phyloP scores from a whole-genome alignment of 106 monocot genomes.

The Allium cepa region DNA sequence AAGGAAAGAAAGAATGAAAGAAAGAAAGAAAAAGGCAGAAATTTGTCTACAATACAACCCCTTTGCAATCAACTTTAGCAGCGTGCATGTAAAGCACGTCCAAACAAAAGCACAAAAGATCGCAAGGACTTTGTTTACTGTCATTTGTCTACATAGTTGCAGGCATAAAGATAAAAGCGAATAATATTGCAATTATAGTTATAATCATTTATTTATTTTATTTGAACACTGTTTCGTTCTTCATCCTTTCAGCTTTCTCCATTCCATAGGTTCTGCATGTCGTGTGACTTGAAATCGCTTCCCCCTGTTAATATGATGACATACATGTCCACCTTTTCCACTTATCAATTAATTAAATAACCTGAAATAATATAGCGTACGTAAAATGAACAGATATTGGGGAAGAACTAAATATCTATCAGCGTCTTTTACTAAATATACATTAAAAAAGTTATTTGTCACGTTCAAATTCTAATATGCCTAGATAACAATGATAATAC shows the following conservation, averaged over 20 bases:
- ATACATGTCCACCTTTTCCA: not conserved
- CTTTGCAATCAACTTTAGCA: conserved; percentile 28
- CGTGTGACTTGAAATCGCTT: not conserved
- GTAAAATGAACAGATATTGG: no score
- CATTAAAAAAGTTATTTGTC: no score
- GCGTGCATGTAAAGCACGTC: conserved; percentile 44
- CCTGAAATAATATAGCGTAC: no score
- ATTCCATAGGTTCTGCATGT: not conserved
- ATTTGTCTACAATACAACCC: conserved; percentile 11
- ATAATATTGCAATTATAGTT: not conserved
- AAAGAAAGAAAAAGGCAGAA: not conserved
- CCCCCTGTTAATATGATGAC: not conserved
- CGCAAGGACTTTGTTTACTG: conserved; percentile 20
- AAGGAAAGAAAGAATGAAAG: no score
- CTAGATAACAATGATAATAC: no score
- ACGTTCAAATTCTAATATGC: no score
- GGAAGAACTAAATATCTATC: no score
- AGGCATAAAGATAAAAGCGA: conserved; percentile 2
- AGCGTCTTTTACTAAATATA: no score
- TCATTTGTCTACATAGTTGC: conserved; percentile 10
- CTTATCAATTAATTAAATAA: not conserved
- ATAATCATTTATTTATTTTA: not conserved
- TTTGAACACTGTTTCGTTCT: not conserved
- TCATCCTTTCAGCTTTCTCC: not conserved
- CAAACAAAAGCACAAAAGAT: conserved; percentile 11